phyloP scores from a whole-genome alignment of 2,329 filamentous ascomycete genomes.

The Emydomyces testavorans region DNA sequence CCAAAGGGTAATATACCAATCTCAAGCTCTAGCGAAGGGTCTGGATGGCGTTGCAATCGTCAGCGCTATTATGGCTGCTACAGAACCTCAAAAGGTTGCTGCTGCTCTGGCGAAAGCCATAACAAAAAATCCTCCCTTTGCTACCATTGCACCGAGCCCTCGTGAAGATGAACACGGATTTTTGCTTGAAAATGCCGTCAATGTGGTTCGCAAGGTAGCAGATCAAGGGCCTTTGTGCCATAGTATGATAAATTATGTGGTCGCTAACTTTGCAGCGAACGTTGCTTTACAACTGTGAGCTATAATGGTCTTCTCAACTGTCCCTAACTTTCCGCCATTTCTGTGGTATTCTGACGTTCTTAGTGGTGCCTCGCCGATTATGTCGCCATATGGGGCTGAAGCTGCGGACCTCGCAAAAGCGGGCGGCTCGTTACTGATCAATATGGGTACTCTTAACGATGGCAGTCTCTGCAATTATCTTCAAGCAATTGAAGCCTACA shows the following conservation, averaged over 20 bases:
- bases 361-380: constrained; percentile 76
- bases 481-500: constrained; percentile 70
- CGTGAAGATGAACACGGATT: constrained; percentile 21
- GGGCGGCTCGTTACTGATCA: constrained; percentile 71
- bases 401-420: constrained; percentile 66
- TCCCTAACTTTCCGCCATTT: not conserved
- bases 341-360: constrained; percentile 15
- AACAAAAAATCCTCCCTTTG: constrained; percentile 28
- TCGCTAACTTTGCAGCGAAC: constrained; percentile 90
- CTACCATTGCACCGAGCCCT: constrained; percentile 22
- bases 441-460: constrained; percentile 84
- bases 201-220: constrained; percentile 51
- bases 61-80: constrained; percentile 69
- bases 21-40: constrained; percentile 43
- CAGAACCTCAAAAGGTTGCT: constrained; percentile 54
- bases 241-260: constrained; percentile 96
- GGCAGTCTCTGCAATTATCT: constrained; percentile 61
- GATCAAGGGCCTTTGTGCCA: constrained; percentile 63
- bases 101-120: constrained; percentile 48
- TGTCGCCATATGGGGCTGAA: constrained; percentile 79
- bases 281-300: constrained; percentile 61
- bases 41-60: constrained; percentile 80
- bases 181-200: constrained; percentile 30
- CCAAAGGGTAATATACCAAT: constrained; percentile 63
- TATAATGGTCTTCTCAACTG: not conserved